Base-by-base conservation (phyloP, 257 asterid genomes). In the Solanum etuberosum region DNA sequence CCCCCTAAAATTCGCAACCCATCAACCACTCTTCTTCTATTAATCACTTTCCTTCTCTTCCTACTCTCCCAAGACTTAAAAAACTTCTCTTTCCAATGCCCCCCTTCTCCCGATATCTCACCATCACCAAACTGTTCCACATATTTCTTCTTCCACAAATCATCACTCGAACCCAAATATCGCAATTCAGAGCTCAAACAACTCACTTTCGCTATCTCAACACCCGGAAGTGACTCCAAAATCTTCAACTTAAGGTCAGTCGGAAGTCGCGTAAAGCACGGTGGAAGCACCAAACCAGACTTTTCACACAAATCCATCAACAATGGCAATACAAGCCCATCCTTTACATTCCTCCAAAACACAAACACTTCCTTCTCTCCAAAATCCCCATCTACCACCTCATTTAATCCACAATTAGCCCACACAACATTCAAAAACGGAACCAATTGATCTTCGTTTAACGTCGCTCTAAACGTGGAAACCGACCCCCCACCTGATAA, bases 261-360 rank as follows among this genome's bases (percentile, higher is more conserved):
- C 0, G 98, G 98, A 5, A 96, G 95, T 8, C 94, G 90, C 86
- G 86, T 90, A 83, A 97, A 96, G 92, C 99, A 97, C 0, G 98
- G 95, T 38, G 98, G 99, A 34, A 96, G 98, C 29, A 29, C 91
- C 15, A 95, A 88, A 86, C 96, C 95, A 37, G 91, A 65, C 86
- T 90, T 94, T 48, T 95, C 98, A 23, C 98, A 92, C 37, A 95
- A 86, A 87, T 95, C 98, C 78, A 97, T 97, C 90, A 94, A 83
- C 95, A 97, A 91, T 31, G 99, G 98, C 89, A 97, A 90, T 18
- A 94, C 98, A 18, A 97, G 92, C 51, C 88, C 89, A 68, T 97
- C 99, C 90, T 95, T 97, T 51, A 95, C 94, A 1, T 12, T 87
- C 86, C 94, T 95, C 99, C 99, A 97, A 83, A 96, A 93, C 77